Evolutionary conservation across 2,329 filamentous ascomycete genomes (phyloP).

Genomic region (Grosmannia huntii): DNA sequence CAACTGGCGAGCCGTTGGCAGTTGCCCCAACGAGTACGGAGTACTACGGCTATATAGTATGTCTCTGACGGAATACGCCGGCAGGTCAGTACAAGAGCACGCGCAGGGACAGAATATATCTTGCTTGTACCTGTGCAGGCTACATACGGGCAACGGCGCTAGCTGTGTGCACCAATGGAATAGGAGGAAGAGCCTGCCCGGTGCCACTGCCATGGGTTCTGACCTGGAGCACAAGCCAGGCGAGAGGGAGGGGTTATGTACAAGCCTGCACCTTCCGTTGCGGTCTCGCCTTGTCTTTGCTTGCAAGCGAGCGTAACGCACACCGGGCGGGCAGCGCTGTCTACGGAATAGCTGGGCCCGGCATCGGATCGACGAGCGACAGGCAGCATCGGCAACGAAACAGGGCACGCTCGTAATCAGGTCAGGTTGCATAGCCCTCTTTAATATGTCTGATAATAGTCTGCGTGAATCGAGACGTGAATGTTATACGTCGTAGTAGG

Average conservation of each 20-base stretch:
- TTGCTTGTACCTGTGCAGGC: neutral
- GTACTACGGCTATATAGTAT: too few relatives aligned
- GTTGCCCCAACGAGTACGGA: too few relatives aligned
- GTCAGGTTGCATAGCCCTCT: neutral
- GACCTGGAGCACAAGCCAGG: neutral
- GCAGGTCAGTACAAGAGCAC: neutral
- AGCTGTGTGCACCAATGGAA: conserved; percentile 5
- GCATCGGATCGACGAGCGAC: too few relatives aligned
- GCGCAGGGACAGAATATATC: neutral
- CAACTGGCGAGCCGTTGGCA: neutral
- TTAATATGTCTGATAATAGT: neutral
- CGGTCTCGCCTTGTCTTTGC: neutral
- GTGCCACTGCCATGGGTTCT: conserved; percentile 11
- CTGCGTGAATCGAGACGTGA: neutral
- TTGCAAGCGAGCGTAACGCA: neutral
- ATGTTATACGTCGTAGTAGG: too few relatives aligned
- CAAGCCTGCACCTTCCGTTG: neutral
- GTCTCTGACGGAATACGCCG: too few relatives aligned
- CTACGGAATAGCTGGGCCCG: neutral
- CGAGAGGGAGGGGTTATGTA: neutral
- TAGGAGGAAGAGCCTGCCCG: conserved; percentile 1
- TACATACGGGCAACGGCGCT: neutral
- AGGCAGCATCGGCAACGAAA: neutral
- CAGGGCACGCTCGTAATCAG: neutral
- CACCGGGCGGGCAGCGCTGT: neutral